Base-by-base conservation (phyloP, 2,329 filamentous ascomycete genomes). In the Fusarium palustre region DNA sequence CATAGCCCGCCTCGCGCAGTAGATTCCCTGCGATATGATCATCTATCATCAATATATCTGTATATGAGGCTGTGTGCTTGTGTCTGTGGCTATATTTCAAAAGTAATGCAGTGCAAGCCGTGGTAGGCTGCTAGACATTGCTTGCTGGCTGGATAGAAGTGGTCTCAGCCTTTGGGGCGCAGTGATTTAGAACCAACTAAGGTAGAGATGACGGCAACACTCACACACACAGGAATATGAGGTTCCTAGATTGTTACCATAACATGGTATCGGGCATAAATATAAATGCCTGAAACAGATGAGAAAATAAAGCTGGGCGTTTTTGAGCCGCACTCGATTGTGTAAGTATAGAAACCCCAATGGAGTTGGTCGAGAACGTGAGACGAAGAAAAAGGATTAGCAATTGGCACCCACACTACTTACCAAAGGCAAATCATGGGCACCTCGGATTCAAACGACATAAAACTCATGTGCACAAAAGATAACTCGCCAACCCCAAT, bases 241-340 rank as follows among this genome's bases (percentile, higher is more conserved):
- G n/a, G 18, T 59, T 36, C 34, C 24, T 30, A 18, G 7, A 36
- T 41, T 28, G 30, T 16, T 20, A 38, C 13, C 38, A 33, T 31
- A 9, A 16, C 41, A 12, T 34, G 9, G 16, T 45, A 34, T 66
- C 20, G 36, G 65, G 65, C 50, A 68, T 18, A 28, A 61, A 55
- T 39, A n/a, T 28, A 22, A 56, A 28, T 41, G 59, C 66, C 66
- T n/a, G 49, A 69, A 18, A 18, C 34, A 34, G 20, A 24, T 20
- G 31, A 20, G 47, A 50, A 50, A 42, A 25, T 12, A 46, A 34
- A 34, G 22, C n/a, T n/a, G 31, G 24, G 24, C n/a, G 16, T 22
- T 28, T 24, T 61, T 69, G 60, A 69, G 65, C 65, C 66, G 55
- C 66, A 69, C 33, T 34, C 6, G 36, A 15, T n/a, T 10, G 20